Conservation (phyloP, 176 grass and related monocot genomes). For the Avena atlantica region DNA sequence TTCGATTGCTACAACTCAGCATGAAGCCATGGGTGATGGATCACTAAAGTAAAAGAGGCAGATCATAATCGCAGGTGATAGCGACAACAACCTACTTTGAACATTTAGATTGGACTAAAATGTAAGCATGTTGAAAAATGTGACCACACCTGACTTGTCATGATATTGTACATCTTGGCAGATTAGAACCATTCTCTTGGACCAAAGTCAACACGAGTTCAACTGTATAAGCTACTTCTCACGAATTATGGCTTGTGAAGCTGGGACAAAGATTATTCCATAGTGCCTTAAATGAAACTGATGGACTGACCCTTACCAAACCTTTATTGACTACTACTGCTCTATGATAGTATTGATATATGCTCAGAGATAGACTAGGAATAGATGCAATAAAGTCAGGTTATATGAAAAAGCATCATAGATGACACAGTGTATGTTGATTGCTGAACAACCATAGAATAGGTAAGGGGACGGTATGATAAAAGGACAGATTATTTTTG, state of each 20-base stretch:
- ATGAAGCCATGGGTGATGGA: not conserved
- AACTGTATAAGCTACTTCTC: slow-evolving; percentile 34
- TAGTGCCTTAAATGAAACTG: not conserved
- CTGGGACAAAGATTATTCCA: not conserved
- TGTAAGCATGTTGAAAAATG: slow-evolving; percentile 22
- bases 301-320: slow-evolving; percentile 14
- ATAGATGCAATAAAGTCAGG: slow-evolving; percentile 16
- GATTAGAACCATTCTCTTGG: slow-evolving; percentile 17
- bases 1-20: not conserved
- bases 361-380: slow-evolving; percentile 2
- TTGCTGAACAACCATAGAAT: slow-evolving; percentile 55
- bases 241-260: slow-evolving; percentile 5
- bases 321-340: not conserved
- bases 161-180: not conserved
- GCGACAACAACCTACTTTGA: slow-evolving; percentile 39
- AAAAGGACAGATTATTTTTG: slow-evolving; percentile 34
- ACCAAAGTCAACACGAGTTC: slow-evolving; percentile 23
- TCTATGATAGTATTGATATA: not conserved
- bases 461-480: not conserved
- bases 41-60: not conserved
- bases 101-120: not conserved
- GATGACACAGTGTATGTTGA: slow-evolving; percentile 1
- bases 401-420: not conserved
- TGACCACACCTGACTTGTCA: not conserved
- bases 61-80: slow-evolving; percentile 18